A percentile compares a stretch with the other conserved stretches of the same genome.
These are phyloP conservation scores for Carex kokanica DNA, from an alignment of 176 grass and related monocot genomes.

Conservation along the genomic window DNA sequence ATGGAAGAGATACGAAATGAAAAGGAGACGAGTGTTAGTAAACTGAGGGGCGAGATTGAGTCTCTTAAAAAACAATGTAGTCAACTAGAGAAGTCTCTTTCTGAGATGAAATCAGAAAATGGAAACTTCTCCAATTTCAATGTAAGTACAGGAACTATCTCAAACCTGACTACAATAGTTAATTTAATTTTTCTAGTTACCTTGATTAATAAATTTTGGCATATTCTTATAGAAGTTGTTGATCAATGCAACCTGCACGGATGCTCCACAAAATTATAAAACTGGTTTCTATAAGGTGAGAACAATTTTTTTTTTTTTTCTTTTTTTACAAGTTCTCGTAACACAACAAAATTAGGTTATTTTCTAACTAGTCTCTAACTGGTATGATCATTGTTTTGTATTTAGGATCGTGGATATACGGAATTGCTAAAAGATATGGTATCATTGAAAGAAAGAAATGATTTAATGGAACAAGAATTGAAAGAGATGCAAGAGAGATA, in stretches of 20 bases:
- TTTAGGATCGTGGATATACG: conserved; percentile 36
- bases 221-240: background rate
- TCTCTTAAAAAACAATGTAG: conserved; percentile 46
- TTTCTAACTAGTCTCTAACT: background rate
- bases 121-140: conserved; percentile 39
- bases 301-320: conserved; percentile 1
- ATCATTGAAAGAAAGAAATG: conserved; percentile 57
- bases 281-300: background rate
- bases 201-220: background rate
- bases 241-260: background rate
- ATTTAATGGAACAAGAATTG: conserved; percentile 66
- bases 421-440: conserved; percentile 44
- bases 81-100: conserved; percentile 46
- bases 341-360: background rate
- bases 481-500: conserved; percentile 94
- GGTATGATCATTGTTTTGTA: background rate
- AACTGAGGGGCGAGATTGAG: conserved; percentile 57
- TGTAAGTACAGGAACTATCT: background rate
- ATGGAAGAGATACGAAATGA: conserved; percentile 39
- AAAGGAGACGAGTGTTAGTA: conserved; percentile 46
- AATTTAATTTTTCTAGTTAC: background rate
- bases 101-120: conserved; percentile 65
- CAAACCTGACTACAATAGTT: background rate
- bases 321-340: background rate
- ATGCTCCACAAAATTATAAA: conserved; percentile 1